These are phyloP conservation scores for Aspergillus versicolor DNA, from an alignment of 2,329 filamentous ascomycete species.

Conservation along the genomic window DNA sequence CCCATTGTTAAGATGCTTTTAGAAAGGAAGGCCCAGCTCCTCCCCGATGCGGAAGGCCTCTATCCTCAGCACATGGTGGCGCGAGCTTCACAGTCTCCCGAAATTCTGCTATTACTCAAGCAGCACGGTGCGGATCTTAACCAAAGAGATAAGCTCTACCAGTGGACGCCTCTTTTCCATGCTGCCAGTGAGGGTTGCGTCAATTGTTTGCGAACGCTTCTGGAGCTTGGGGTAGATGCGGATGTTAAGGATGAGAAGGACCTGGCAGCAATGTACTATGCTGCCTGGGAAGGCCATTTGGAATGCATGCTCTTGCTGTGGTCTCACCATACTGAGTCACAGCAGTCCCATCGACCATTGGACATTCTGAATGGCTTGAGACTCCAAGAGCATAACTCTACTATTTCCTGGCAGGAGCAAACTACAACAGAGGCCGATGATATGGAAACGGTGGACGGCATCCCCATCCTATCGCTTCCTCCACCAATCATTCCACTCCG, in stretches of 20 bases:
- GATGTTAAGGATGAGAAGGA: conserved; percentile 87
- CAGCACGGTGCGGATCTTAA: conserved; percentile 86
- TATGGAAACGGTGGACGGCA: conserved; percentile 74
- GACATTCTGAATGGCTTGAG: conserved; percentile 36
- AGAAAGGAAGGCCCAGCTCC: conserved; percentile 72
- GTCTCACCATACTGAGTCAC: conserved; percentile 32
- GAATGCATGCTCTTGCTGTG: conserved; percentile 87
- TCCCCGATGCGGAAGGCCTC: conserved; percentile 93
- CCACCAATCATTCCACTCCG: conserved; percentile 94
- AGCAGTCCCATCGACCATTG: conserved; percentile 29
- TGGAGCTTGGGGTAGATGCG: conserved; percentile 75
- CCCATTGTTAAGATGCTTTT: conserved; percentile 83
- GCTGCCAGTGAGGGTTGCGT: conserved; percentile 96
- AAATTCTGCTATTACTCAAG: conserved; percentile 76
- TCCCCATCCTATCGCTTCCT: conserved; percentile 86
- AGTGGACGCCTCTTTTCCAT: conserved; percentile 95
- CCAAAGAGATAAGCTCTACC: conserved; percentile 91
- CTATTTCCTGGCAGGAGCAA: conserved; percentile 27
- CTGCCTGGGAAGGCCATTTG: conserved; percentile 94
- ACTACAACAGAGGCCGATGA: conserved; percentile 55
- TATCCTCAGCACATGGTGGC: conserved; percentile 97
- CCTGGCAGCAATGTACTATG: conserved; percentile 95
- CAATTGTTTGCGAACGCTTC: conserved; percentile 75
- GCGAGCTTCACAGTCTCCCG: conserved; percentile 77
- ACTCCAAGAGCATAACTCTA: conserved; percentile 26